These are phyloP conservation scores for Haematococcus sp. DNA, from an alignment of 139 green algal species.

Conservation along the genomic window DNA sequence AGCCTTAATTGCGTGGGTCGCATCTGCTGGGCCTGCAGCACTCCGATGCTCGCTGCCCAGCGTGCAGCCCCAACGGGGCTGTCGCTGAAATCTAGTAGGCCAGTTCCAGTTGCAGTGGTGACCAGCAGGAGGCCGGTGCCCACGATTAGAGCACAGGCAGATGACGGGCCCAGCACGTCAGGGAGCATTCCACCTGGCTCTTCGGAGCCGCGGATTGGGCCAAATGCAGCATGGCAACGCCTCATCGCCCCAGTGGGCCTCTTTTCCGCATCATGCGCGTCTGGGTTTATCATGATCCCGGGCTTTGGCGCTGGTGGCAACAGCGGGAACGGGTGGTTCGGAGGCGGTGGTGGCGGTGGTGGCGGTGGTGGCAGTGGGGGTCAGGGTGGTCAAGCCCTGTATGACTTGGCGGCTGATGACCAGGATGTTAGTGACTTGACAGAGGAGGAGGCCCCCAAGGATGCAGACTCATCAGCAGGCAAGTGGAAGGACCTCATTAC, in stretches of 20 bases:
- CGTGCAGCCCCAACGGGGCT: too few species aligned
- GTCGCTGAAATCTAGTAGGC: too few species aligned
- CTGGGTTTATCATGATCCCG: slow-evolving; percentile 17
- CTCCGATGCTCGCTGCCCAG: too few species aligned
- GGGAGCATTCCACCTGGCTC: too few species aligned
- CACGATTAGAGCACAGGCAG: too few species aligned
- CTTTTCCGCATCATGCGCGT: background rate
- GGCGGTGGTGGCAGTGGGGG: slow-evolving; percentile 43
- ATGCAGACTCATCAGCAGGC: background rate
- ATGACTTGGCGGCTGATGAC: slow-evolving; percentile 23
- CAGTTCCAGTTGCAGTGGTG: too few species aligned
- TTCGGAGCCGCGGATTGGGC: too few species aligned
- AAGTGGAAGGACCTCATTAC: slow-evolving; percentile 35
- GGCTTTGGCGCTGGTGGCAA: slow-evolving; percentile 1
- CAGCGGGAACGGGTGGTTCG: background rate
- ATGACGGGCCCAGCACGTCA: too few species aligned
- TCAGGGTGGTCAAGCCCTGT: slow-evolving; percentile 25
- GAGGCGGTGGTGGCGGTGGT: slow-evolving; percentile 28
- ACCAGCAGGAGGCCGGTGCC: too few species aligned
- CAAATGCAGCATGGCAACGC: background rate
- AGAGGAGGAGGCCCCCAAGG: slow-evolving; percentile 4
- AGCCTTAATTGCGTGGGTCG: too few species aligned
- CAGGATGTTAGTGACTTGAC: slow-evolving; percentile 7
- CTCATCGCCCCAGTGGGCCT: background rate
- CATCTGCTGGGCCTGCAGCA: too few species aligned